Base-by-base conservation (phyloP, 2,329 filamentous ascomycete species). In the Aspergillus sp. region DNA sequence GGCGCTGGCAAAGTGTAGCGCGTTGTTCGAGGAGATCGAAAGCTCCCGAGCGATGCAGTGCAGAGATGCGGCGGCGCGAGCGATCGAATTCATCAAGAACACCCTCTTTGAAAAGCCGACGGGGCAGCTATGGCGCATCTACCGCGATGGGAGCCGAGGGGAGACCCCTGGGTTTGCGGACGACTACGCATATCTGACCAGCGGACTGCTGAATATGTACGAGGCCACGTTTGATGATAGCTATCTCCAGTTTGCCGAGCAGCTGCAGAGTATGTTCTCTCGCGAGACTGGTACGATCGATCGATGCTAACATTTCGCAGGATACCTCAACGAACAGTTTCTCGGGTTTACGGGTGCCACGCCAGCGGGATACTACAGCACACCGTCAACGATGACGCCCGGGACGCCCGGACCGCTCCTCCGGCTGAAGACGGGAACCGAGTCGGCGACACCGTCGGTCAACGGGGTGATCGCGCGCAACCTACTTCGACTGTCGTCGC, bases 391-490 rank as follows among this genome's bases (percentile, higher is more conserved):
- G 8, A 60, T 70, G 26, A 76, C 80, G 7, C 66, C 77, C 1
- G 76, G 86, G 48, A 72, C 81, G 16, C 60, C 60, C 0, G 51
- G 53, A 6, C 59, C 60, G 10, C 80, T 95, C 37, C 74, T 96
- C 39, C 80, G 89, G 15, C 73, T 95, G 30, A 98, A 98, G 61
- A 86, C 93, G 41, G 91, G 86, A 43, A 95, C 95, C 73, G 91
- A 98, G 58, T 85, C 85, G 4, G 80, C 86, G 1, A 81, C 91
- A 39, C 91, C 91, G 1, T 91, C 86, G 0, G 82, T 84, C 32
- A 98, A 98, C 53, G 86, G 85, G 24, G 74, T 89, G 4, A 82
- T 82, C n/a, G 83, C 85, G 0, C 72, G 75, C 11, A 96, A 96
- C 52, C 67, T 96, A n/a, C 82, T 91, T 61, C 78, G 85, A 1